phyloP scores from a whole-genome alignment of 176 grass and related monocot genomes.

The Musa schizocarpa region DNA sequence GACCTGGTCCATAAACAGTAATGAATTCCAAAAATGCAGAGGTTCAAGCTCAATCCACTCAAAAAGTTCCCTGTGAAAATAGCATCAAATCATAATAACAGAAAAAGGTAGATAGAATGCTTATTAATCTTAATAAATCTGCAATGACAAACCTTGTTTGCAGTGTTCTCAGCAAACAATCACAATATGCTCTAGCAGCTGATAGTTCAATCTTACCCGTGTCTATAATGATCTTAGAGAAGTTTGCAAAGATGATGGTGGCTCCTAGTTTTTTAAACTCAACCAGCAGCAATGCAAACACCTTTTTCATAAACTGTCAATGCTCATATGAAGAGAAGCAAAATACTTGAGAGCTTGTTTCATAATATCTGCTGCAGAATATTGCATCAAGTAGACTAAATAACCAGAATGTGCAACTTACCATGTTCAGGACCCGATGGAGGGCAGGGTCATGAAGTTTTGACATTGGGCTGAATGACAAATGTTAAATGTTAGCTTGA shows the following conservation, averaged over 20 bases:
- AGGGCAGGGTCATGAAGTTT: conserved; percentile 97
- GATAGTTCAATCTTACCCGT: conserved; percentile 81
- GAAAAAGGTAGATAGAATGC: not conserved
- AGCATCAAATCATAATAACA: not conserved
- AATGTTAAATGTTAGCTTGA: conserved; percentile 17
- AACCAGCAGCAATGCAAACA: conserved; percentile 71
- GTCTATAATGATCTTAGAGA: conserved; percentile 97
- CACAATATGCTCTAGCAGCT: conserved; percentile 72
- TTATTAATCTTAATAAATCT: not conserved
- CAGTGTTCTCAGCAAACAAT: conserved; percentile 83
- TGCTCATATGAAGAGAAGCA: not conserved
- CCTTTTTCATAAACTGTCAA: conserved; percentile 89
- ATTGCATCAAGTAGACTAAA: not conserved
- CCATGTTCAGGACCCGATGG: conserved; percentile 90
- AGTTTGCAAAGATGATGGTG: conserved; percentile 79
- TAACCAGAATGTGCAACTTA: conserved; percentile 31
- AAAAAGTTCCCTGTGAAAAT: conserved; percentile 73
- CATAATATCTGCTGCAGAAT: not conserved
- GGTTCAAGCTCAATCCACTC: conserved; percentile 98
- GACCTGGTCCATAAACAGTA: conserved; percentile 96
- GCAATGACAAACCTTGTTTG: conserved; percentile 64
- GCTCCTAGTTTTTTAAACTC: conserved; percentile 88
- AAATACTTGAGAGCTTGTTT: not conserved
- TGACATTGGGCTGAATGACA: conserved; percentile 64
- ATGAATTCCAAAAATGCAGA: conserved; percentile 85